Conservation (phyloP, 345 rosid genomes). For the Citrus cavaleriei region DNA sequence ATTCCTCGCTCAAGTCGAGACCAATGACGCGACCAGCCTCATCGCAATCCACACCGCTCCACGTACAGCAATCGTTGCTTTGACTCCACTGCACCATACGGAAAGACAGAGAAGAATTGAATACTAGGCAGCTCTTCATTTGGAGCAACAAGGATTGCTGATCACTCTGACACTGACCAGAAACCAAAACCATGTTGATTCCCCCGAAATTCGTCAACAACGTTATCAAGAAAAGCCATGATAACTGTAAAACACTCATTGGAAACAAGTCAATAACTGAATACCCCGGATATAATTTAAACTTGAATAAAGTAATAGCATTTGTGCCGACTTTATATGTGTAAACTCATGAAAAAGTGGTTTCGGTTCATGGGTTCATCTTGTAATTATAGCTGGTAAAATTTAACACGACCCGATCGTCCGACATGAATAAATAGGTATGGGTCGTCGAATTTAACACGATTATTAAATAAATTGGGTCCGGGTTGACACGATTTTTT, state of each 20-base stretch:
- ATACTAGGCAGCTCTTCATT: neutral
- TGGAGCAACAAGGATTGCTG: slow-evolving; percentile 11
- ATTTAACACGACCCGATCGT: too few species aligned
- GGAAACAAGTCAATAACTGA: neutral
- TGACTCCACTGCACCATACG: neutral
- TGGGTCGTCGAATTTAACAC: too few species aligned
- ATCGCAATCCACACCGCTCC: slow-evolving; percentile 22
- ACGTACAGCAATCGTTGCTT: slow-evolving; percentile 16
- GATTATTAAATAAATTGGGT: too few species aligned
- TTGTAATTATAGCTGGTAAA: too few species aligned
- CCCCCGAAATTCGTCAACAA: neutral
- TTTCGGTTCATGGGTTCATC: too few species aligned
- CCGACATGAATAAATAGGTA: too few species aligned
- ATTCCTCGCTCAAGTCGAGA: slow-evolving; percentile 28
- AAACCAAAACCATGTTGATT: neutral
- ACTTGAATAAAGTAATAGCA: neutral
- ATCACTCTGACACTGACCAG: slow-evolving; percentile 16
- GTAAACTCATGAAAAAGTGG: too few species aligned
- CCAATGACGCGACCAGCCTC: slow-evolving; percentile 4
- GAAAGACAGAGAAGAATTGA: neutral
- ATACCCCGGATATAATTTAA: neutral
- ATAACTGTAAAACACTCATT: neutral
- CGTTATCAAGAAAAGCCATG: neutral
- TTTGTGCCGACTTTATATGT: too few species aligned
- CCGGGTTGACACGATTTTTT: too few species aligned